Evolutionary conservation across 2,329 filamentous ascomycete species (phyloP).

Genomic region (Dothiorella sarmentorum): DNA sequence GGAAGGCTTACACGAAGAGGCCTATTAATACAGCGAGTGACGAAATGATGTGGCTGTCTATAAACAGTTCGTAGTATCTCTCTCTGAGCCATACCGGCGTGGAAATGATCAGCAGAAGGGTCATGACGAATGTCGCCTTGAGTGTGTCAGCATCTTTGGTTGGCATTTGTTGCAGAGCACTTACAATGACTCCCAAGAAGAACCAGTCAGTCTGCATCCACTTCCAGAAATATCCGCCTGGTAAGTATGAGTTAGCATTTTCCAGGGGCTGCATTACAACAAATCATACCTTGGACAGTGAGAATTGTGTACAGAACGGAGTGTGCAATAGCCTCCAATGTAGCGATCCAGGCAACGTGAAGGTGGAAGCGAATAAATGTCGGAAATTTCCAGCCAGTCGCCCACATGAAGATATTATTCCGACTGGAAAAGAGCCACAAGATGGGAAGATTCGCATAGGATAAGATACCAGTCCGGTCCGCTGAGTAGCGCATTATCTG

Average conservation of each 20-base stretch:
- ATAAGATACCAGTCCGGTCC: conserved; percentile 1
- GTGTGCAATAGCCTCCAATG: conserved; percentile 61
- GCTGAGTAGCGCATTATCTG: background rate
- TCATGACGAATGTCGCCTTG: conserved; percentile 42
- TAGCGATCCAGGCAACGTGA: conserved; percentile 62
- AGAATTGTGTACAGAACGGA: conserved; percentile 57
- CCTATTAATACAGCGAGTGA: conserved; percentile 45
- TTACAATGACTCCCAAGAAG: conserved; percentile 1
- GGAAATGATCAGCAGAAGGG: conserved; percentile 45
- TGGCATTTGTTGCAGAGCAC: background rate
- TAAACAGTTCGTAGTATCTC: conserved; percentile 44
- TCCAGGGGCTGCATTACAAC: background rate
- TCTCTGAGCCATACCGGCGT: conserved; percentile 51
- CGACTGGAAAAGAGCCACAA: conserved; percentile 65
- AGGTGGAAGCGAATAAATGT: conserved; percentile 67
- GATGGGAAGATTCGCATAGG: background rate
- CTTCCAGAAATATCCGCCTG: background rate
- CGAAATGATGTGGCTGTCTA: conserved; percentile 45
- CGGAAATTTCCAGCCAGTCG: conserved; percentile 66
- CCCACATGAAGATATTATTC: conserved; percentile 64
- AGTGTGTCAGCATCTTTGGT: background rate
- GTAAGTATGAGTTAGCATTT: background rate
- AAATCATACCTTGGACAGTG: background rate
- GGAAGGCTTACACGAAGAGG: conserved; percentile 49
- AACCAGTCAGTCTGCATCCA: conserved; percentile 6